These are phyloP conservation scores for Lipomyces lipofer DNA, from an alignment of 805 yeast genomes.

Conservation along the genomic window DNA sequence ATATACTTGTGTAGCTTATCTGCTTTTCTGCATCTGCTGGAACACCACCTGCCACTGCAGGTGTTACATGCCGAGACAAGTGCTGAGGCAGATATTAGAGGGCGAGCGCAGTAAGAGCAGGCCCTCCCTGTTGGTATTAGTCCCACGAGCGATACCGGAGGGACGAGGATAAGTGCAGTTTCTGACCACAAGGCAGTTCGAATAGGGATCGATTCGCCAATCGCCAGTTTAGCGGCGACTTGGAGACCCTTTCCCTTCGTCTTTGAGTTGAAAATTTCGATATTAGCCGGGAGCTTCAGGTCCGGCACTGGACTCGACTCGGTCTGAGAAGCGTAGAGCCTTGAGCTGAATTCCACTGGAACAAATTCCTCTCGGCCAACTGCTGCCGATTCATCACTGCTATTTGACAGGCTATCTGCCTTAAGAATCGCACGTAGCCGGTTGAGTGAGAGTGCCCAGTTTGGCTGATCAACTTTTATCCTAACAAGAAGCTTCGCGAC, in stretches of 20 bases:
- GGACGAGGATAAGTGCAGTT: conserved; percentile 57
- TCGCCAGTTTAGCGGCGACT: conserved; percentile 31
- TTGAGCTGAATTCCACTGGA: conserved; percentile 9
- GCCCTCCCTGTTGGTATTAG: conserved; percentile 63
- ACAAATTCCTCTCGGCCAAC: not conserved
- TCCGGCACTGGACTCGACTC: conserved; percentile 52
- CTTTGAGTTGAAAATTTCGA: conserved; percentile 52
- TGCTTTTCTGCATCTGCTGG: conserved; percentile 55
- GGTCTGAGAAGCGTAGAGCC: conserved; percentile 53
- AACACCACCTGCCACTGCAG: conserved; percentile 73
- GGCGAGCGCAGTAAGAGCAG: conserved; percentile 70
- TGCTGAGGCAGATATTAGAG: conserved; percentile 43
- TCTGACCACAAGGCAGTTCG: conserved; percentile 67
- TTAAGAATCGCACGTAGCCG: conserved; percentile 54
- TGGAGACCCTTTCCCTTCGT: conserved; percentile 63
- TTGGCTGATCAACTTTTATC: conserved; percentile 53
- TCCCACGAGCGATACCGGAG: conserved; percentile 65
- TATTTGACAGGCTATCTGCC: not conserved
- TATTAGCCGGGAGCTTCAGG: conserved; percentile 41
- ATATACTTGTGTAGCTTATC: conserved; percentile 56
- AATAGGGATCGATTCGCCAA: conserved; percentile 48
- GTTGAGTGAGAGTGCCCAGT: conserved; percentile 65
- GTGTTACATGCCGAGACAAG: conserved; percentile 61
- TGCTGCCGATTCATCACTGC: not conserved
- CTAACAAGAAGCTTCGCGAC: conserved; percentile 53